Evolutionary conservation across 345 rosid species (phyloP).

Genomic region (Adansonia digitata): DNA sequence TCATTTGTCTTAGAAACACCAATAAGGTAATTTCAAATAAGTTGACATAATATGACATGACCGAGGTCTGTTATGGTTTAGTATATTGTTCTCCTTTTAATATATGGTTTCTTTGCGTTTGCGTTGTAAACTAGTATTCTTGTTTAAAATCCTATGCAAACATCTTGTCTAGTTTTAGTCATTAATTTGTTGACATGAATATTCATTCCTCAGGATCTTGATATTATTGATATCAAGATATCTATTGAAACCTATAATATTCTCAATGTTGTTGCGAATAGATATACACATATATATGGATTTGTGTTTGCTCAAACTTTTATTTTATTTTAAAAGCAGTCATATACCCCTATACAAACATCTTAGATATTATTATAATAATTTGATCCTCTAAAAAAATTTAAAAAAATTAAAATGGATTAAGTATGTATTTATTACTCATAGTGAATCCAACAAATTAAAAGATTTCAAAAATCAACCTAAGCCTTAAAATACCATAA

Average conservation of each 20-base stretch:
- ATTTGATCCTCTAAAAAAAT: neutral
- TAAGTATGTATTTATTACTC: too few species aligned
- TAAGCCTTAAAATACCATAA: neutral
- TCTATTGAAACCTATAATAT: neutral
- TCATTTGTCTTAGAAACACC: neutral
- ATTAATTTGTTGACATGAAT: neutral
- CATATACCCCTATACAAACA: too few species aligned
- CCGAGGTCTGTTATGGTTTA: neutral
- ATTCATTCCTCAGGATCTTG: neutral
- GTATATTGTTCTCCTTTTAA: neutral
- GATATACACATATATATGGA: neutral
- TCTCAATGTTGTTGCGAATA: neutral
- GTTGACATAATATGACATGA: slow-evolving; percentile 6
- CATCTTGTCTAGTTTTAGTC: neutral
- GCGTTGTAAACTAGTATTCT: neutral
- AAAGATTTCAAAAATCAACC: too few species aligned
- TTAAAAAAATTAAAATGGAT: too few species aligned
- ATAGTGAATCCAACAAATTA: too few species aligned
- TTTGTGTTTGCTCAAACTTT: too few species aligned
- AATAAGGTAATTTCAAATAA: neutral
- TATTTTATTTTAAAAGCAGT: too few species aligned
- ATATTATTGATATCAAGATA: neutral
- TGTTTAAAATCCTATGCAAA: neutral
- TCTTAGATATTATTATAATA: too few species aligned
- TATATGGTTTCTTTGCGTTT: neutral